A percentile compares a stretch with the other conserved stretches of the same genome.
Conservation (phyloP, 768 basidiomycete genomes). For the Hydnum rufescens region DNA sequence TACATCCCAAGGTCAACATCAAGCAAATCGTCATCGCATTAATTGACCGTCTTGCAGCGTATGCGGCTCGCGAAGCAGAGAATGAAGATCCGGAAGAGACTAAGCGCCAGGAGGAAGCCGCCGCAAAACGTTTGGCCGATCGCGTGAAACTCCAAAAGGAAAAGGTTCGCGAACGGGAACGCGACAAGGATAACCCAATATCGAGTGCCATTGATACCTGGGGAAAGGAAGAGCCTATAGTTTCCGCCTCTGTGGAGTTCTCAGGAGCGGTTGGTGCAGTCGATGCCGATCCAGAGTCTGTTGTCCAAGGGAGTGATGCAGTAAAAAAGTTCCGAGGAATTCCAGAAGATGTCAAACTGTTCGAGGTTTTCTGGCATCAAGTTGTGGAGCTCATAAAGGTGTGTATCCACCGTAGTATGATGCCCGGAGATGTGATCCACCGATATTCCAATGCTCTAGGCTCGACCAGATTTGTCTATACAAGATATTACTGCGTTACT, state of each 20-base stretch:
- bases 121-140: constrained; percentile 70
- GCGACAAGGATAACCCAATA: constrained; percentile 1
- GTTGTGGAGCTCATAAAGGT: constrained; percentile 97
- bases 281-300: background rate
- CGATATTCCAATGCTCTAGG: too few species aligned
- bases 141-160: constrained; percentile 60
- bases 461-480: constrained; percentile 89
- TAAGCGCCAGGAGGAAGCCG: constrained; percentile 82
- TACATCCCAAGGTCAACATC: constrained; percentile 97
- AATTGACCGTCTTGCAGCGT: constrained; percentile 87
- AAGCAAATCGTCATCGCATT: constrained; percentile 95
- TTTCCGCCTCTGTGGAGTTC: background rate
- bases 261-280: background rate
- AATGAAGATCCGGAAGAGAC: constrained; percentile 90
- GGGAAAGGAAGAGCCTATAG: background rate
- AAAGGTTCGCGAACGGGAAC: constrained; percentile 15
- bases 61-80: constrained; percentile 94
- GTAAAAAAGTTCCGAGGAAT: constrained; percentile 84
- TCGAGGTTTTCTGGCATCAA: constrained; percentile 98
- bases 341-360: constrained; percentile 84
- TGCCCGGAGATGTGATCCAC: background rate
- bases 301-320: constrained; percentile 12
- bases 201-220: background rate
- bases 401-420: constrained; percentile 12
- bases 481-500: constrained; percentile 94